phyloP scores from a whole-genome alignment of 106 monocot genomes.

The Chionographis japonica region DNA sequence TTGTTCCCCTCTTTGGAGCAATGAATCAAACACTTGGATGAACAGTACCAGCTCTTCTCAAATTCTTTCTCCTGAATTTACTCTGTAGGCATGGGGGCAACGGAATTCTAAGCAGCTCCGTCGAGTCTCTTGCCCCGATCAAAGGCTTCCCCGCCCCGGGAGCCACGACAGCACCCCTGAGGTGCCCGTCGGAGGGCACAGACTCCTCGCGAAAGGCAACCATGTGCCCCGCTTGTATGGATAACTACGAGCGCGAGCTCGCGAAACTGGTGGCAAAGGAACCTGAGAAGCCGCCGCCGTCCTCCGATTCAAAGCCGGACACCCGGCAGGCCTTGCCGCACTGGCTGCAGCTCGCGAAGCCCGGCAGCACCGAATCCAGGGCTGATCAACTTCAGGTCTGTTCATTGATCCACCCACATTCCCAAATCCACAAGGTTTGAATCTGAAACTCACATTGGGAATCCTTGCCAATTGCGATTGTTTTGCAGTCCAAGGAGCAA shows the following conservation, averaged over 20 bases:
- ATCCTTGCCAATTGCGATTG: no score
- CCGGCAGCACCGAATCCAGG: background rate
- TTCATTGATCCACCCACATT: no score
- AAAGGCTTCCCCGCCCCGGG: background rate
- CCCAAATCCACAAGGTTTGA: background rate
- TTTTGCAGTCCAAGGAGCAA: background rate
- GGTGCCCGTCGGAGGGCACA: background rate
- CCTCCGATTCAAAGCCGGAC: background rate
- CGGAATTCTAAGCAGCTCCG: slow-evolving; percentile 46
- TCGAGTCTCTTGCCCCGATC: slow-evolving; percentile 18
- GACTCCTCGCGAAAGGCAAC: background rate
- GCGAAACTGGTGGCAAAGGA: slow-evolving; percentile 19
- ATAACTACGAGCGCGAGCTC: slow-evolving; percentile 15
- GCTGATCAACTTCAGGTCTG: no score
- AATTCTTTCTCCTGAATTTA: background rate
- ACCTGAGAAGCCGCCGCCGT: no score
- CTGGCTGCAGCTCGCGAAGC: slow-evolving; percentile 33
- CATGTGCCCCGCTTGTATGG: background rate
- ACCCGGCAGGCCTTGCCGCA: slow-evolving; percentile 15
- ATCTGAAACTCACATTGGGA: background rate
- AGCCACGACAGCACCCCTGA: background rate
- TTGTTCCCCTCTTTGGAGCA: background rate
- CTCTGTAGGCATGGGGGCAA: slow-evolving; percentile 28
- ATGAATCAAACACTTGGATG: background rate
- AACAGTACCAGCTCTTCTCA: no score